These are phyloP conservation scores for Bertia moriformis DNA, from an alignment of 2,329 filamentous ascomycete genomes.

Conservation along the genomic window DNA sequence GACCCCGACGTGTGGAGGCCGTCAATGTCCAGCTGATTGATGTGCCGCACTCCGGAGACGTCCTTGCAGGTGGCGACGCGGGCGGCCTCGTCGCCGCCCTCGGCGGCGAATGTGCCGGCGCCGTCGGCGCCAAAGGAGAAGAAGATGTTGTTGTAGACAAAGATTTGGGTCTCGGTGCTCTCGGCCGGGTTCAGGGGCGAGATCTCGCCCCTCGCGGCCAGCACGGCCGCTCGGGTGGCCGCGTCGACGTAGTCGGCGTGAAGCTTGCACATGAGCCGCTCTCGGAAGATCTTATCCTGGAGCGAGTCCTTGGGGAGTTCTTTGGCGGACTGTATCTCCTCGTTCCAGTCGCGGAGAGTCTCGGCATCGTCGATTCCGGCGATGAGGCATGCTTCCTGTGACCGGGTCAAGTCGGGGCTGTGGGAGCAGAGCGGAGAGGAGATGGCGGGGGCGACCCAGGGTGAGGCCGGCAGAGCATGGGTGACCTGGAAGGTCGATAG, in stretches of 20 bases:
- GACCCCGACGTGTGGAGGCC: constrained; percentile 91
- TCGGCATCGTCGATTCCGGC: constrained; percentile 86
- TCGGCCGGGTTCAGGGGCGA: constrained; percentile 91
- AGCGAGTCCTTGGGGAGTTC: constrained; percentile 88
- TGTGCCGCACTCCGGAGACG: constrained; percentile 79
- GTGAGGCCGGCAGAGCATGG: constrained; percentile 80
- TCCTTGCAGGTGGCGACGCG: constrained; percentile 94
- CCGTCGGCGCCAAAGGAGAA: constrained; percentile 97
- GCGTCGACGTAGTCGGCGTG: constrained; percentile 97
- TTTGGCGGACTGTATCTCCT: constrained; percentile 92
- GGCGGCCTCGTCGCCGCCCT: constrained; percentile 92
- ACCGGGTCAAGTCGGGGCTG: constrained; percentile 69
- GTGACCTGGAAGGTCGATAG: constrained; percentile 89
- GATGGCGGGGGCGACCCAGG: constrained; percentile 71
- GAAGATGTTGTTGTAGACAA: constrained; percentile 99
- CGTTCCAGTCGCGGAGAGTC: constrained; percentile 93
- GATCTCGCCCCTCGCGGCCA: constrained; percentile 86
- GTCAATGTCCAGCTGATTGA: constrained; percentile 93
- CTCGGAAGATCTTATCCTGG: constrained; percentile 89
- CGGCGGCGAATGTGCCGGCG: constrained; percentile 88
- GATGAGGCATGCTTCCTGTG: constrained; percentile 84
- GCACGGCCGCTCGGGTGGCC: constrained; percentile 75
- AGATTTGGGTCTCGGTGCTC: constrained; percentile 84
- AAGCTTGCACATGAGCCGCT: constrained; percentile 83
- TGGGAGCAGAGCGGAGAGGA: constrained; percentile 54